Evolutionary conservation across 2,329 filamentous ascomycete genomes (phyloP).

Genomic region (Cordyceps pruinosa): DNA sequence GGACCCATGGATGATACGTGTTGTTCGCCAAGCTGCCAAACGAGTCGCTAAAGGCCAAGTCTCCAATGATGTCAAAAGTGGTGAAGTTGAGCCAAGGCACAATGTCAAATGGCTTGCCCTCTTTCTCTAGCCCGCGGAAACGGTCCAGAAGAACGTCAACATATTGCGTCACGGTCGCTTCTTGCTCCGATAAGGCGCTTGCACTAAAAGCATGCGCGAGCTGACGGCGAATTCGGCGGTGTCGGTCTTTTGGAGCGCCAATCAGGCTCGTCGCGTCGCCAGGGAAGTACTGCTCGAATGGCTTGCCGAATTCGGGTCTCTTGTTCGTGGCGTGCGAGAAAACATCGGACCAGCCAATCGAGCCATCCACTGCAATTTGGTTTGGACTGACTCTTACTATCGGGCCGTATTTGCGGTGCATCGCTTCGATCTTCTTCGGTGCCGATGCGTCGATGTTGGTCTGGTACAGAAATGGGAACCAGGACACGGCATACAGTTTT

Average conservation of each 20-base stretch:
- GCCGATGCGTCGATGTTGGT: conserved; percentile 16
- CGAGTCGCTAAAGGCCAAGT: conserved; percentile 36
- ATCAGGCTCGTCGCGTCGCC: conserved; percentile 16
- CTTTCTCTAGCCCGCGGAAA: conserved; percentile 16
- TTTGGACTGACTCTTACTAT: conserved; percentile 36
- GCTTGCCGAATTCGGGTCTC: conserved; percentile 14
- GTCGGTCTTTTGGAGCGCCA: conserved; percentile 13
- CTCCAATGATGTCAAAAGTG: conserved; percentile 35
- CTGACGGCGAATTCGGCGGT: conserved; percentile 19
- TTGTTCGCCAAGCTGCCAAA: conserved; percentile 29
- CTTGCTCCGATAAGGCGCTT: conserved; percentile 24
- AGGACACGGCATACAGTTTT: conserved; percentile 16
- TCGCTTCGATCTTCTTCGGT: conserved; percentile 15
- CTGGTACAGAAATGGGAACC: conserved; percentile 16
- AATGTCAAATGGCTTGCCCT: conserved; percentile 18
- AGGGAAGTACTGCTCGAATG: neutral
- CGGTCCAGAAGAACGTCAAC: conserved; percentile 21
- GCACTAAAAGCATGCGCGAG: conserved; percentile 27
- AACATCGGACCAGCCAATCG: conserved; percentile 28
- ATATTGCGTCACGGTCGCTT: conserved; percentile 22
- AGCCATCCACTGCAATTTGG: conserved; percentile 29
- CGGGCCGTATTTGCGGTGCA: conserved; percentile 24
- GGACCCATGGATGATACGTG: conserved; percentile 23
- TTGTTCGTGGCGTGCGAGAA: conserved; percentile 21
- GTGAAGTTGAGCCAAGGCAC: conserved; percentile 30